Conservation (phyloP, 192 early-diverging fungal genomes). For the Coemansia sp. region DNA sequence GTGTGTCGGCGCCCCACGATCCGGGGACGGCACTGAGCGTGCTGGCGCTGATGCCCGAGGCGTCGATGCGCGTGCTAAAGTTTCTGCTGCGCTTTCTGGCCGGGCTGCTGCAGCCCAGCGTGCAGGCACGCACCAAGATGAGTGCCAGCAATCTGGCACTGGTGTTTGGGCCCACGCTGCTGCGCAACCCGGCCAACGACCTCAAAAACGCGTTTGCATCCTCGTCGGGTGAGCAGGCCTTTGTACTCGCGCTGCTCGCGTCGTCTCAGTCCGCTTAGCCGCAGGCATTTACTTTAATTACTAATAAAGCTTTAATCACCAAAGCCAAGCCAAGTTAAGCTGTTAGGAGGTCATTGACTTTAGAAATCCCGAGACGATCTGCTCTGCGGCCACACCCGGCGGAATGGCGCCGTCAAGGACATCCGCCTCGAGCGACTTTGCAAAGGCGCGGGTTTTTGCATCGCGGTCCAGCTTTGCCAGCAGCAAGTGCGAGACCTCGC, state of each 20-base stretch:
- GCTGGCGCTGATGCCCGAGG: slow-evolving; percentile 22
- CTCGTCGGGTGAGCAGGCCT: slow-evolving; percentile 49
- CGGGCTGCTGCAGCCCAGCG: slow-evolving; percentile 67
- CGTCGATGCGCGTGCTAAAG: slow-evolving; percentile 55
- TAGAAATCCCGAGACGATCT: slow-evolving; percentile 27
- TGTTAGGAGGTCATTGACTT: too few relatives aligned
- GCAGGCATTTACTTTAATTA: background rate
- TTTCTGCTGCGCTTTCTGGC: slow-evolving; percentile 82
- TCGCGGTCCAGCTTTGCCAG: slow-evolving; percentile 14
- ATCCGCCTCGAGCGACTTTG: slow-evolving; percentile 9
- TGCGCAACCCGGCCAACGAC: slow-evolving; percentile 78
- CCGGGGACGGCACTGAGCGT: slow-evolving; percentile 53
- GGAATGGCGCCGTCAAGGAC: slow-evolving; percentile 16
- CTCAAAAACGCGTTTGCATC: slow-evolving; percentile 58
- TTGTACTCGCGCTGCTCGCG: slow-evolving; percentile 42
- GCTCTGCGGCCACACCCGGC: slow-evolving; percentile 32
- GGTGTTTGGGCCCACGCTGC: slow-evolving; percentile 93
- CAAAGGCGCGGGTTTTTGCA: slow-evolving; percentile 2
- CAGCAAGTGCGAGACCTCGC: slow-evolving; percentile 30
- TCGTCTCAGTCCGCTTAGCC: background rate
- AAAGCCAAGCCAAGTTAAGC: too few relatives aligned
- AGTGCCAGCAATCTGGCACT: slow-evolving; percentile 84
- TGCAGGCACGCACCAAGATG: slow-evolving; percentile 87
- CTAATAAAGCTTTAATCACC: too few relatives aligned
- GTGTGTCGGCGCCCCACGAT: slow-evolving; percentile 64